phyloP scores from a whole-genome alignment of 331 rosid genomes.

The Dryas integrifolia region DNA sequence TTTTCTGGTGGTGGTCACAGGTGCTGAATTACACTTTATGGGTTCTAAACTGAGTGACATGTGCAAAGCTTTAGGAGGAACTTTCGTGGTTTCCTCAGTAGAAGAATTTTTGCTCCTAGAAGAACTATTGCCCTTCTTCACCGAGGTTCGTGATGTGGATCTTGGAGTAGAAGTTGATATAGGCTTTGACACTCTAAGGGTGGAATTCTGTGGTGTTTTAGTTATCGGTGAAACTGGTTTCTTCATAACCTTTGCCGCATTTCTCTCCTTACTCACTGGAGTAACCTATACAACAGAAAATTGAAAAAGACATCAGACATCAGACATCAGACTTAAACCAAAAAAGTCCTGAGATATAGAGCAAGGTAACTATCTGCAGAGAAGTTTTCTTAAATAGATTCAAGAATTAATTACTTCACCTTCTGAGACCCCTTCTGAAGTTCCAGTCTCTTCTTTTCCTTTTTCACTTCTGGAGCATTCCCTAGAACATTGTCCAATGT shows the following conservation, averaged over 20 bases:
- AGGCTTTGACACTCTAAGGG: slow-evolving; percentile 48
- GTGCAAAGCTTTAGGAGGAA: slow-evolving; percentile 55
- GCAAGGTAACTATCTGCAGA: no score
- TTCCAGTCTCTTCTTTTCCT: slow-evolving; percentile 41
- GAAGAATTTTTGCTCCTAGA: slow-evolving; percentile 47
- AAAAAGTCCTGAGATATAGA: neutral
- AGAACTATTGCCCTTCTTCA: slow-evolving; percentile 42
- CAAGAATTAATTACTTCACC: slow-evolving; percentile 45
- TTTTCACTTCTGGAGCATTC: slow-evolving; percentile 47
- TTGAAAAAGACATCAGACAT: slow-evolving; percentile 18
- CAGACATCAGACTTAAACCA: slow-evolving; percentile 11
- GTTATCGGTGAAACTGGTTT: slow-evolving; percentile 38
- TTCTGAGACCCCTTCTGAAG: slow-evolving; percentile 43
- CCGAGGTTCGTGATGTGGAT: slow-evolving; percentile 40
- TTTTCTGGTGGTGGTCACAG: slow-evolving; percentile 49
- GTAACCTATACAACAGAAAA: slow-evolving; percentile 48
- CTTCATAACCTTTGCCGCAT: slow-evolving; percentile 53
- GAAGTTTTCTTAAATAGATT: slow-evolving; percentile 12
- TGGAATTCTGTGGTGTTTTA: slow-evolving; percentile 49
- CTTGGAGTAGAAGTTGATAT: slow-evolving; percentile 33
- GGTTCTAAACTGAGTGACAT: slow-evolving; percentile 65
- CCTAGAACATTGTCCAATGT: slow-evolving; percentile 34
- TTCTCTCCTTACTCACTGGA: slow-evolving; percentile 45
- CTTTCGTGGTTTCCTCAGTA: slow-evolving; percentile 44
- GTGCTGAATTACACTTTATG: slow-evolving; percentile 42